These are phyloP conservation scores for Besnoitia besnoiti DNA, from an alignment of 169 alveolate species.

Conservation along the genomic window DNA sequence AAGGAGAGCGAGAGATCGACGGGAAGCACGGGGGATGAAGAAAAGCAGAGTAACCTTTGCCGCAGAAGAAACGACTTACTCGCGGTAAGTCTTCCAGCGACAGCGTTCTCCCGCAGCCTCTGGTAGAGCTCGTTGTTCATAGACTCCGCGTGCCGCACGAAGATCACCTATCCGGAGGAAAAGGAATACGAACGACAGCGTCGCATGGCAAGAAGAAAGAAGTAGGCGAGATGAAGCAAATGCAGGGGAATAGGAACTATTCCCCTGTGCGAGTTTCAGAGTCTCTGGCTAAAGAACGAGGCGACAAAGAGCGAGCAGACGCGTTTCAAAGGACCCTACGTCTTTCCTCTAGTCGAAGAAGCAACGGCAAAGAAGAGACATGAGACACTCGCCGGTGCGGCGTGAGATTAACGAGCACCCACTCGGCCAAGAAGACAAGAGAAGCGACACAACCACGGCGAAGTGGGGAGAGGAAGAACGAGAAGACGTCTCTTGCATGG, in stretches of 20 bases:
- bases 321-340: too few relatives aligned
- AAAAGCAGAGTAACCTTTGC: neutral
- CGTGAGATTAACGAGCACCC: neutral
- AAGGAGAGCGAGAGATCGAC: neutral
- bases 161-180: neutral
- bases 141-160: constrained; percentile 13
- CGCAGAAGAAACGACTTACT: too few relatives aligned
- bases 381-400: neutral
- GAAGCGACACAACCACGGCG: neutral
- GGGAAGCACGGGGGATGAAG: neutral
- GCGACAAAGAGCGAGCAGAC: neutral
- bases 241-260: neutral
- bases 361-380: neutral
- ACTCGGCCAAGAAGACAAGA: neutral
- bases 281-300: neutral
- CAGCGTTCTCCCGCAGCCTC: neutral
- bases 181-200: neutral
- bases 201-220: neutral
- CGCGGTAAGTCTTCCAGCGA: neutral
- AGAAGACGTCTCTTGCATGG: too few relatives aligned
- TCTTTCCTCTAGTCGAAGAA: too few relatives aligned
- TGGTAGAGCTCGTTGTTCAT: neutral
- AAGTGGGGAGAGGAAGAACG: neutral
- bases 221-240: neutral
- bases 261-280: too few relatives aligned